Conservation (phyloP, 2,329 filamentous ascomycete species). For the Calonectria henricotiae region DNA sequence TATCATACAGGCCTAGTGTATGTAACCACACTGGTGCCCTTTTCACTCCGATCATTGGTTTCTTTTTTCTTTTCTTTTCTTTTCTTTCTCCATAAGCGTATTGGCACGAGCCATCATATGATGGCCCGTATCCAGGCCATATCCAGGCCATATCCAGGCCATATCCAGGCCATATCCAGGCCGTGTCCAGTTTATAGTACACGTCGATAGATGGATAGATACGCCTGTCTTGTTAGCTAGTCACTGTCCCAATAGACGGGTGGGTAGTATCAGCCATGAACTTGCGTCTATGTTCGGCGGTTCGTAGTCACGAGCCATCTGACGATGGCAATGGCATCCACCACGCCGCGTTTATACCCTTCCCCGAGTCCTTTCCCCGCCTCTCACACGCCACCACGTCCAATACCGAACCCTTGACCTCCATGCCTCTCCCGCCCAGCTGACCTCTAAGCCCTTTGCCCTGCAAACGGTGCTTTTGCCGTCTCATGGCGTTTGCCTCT, state of each 20-base stretch:
- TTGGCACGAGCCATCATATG: no score
- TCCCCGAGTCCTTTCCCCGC: constrained; percentile 7
- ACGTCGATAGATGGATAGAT: no score
- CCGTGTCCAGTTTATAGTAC: no score
- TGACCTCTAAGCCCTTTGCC: neutral
- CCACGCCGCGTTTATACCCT: constrained; percentile 17
- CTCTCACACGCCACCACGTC: constrained; percentile 20
- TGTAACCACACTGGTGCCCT: neutral
- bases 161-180: no score
- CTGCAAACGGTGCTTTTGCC: constrained; percentile 20
- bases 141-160: no score
- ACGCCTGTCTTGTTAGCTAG: no score
- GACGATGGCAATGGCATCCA: neutral
- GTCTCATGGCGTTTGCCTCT: constrained; percentile 4
- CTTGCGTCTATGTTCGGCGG: neutral
- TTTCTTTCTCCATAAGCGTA: no score
- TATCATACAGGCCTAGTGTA: neutral
- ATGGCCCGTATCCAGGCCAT: no score
- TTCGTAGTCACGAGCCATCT: constrained; percentile 12
- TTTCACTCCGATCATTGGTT: neutral
- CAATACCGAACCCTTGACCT: constrained; percentile 4
- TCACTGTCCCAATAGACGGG: neutral
- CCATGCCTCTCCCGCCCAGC: neutral
- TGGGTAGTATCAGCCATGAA: neutral
- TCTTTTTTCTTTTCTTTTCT: neutral